Evolutionary conservation across 345 rosid species (phyloP), one percentile per base, ranked within the genome.

Genomic region (Hevea brasiliensis): DNA sequence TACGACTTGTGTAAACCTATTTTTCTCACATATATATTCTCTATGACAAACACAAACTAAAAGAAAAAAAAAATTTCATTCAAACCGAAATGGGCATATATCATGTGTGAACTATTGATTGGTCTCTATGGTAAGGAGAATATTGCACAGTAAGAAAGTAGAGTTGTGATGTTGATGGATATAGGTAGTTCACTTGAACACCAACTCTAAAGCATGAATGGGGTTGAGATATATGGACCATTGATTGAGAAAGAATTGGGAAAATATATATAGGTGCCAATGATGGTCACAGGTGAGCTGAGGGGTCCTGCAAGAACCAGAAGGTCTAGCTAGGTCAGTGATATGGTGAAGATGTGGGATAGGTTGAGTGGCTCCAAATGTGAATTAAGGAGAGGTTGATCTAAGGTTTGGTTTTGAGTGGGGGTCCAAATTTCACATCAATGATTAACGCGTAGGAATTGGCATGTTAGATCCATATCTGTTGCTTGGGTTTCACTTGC

Each of bases 381-480:
- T 32, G 37, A 32, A 32, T 32, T 32, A 32, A 32, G 37, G 37
- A 32, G 37, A 32, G 37, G 37, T 32, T 32, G 37, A n/a, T n/a
- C n/a, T n/a, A n/a, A n/a, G n/a, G n/a, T n/a, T n/a, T n/a, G n/a
- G n/a, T n/a, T n/a, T n/a, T n/a, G 3, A 32, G 37, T 76, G 71
- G 50, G 81, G 81, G 83, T 72, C 80, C 86, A 57, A 58, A 60
- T 50, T 41, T 45, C 61, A n/a, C 64, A 76, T 82, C 73, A 76
- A 82, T 78, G 60, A 56, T 20, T 67, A 64, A 67, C 77, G 74
- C 77, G 74, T 77, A 51, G 45, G 79, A 77, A 65, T 80, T 75
- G 69, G 57, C 61, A 17, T 9, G 42, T 45, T 57, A 58, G 66
- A 65, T 74, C 73, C 60, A 32, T 51, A 3, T 12, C 35, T 67